These are phyloP conservation scores for Penicillium steckii DNA, from an alignment of 495 filamentous ascomycete genomes.

Conservation along the genomic window DNA sequence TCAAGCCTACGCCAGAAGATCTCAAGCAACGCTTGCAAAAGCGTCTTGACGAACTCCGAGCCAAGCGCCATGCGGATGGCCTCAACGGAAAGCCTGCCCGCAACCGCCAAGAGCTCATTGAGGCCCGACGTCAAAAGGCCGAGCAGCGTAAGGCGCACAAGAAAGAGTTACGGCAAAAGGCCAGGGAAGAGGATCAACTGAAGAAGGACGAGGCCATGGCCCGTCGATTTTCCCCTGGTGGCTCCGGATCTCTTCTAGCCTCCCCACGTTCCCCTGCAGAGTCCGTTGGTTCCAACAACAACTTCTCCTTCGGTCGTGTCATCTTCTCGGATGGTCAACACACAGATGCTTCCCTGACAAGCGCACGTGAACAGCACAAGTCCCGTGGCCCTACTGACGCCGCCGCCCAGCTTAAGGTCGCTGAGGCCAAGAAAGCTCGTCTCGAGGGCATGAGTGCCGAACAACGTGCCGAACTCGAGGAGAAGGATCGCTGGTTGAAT, in stretches of 20 bases:
- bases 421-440: conserved; percentile 69
- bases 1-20: conserved; percentile 60
- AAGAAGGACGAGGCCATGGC: conserved; percentile 68
- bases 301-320: conserved; percentile 84
- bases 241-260: conserved; percentile 55
- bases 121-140: conserved; percentile 82
- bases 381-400: conserved; percentile 77
- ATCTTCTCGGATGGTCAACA: conserved; percentile 82
- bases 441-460: conserved; percentile 67
- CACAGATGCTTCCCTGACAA: conserved; percentile 62
- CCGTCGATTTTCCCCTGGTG: conserved; percentile 49
- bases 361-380: conserved; percentile 58
- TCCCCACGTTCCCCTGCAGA: conserved; percentile 51
- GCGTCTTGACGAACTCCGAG: conserved; percentile 78
- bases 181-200: conserved; percentile 71
- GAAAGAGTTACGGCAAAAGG: conserved; percentile 71
- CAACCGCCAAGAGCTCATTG: conserved; percentile 85
- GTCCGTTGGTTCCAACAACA: conserved; percentile 49
- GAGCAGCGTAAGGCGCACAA: conserved; percentile 82
- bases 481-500: conserved; percentile 93
- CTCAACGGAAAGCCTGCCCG: conserved; percentile 74
- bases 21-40: conserved; percentile 74
- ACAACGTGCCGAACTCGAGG: conserved; percentile 79
- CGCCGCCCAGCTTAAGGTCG: conserved; percentile 68
- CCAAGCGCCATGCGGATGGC: conserved; percentile 77